Percentiles rank a stretch among this genome's conserved stretches.
phyloP scores from a whole-genome alignment of 1,284 basidiomycete species.

The Austroboletus novae-zelandiae region DNA sequence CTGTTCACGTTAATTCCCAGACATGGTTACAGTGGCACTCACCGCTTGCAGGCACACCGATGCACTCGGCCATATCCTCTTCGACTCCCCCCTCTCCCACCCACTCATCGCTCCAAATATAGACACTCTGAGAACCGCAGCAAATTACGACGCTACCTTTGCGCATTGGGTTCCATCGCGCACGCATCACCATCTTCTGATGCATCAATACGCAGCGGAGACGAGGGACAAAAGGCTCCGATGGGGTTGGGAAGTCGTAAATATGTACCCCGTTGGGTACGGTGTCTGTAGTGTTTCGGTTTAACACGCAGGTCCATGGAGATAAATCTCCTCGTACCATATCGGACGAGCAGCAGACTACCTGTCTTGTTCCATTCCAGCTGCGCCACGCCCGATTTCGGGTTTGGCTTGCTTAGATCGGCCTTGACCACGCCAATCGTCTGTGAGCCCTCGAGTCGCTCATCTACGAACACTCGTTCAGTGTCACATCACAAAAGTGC shows the following conservation, averaged over 20 bases:
- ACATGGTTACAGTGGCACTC: conserved; percentile 30
- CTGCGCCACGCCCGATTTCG: conserved; percentile 64
- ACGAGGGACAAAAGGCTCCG: conserved; percentile 52
- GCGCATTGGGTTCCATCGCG: conserved; percentile 76
- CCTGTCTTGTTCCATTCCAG: conserved; percentile 79
- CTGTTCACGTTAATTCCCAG: conserved; percentile 1
- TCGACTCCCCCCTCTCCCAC: conserved; percentile 48
- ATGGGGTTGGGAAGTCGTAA: conserved; percentile 58
- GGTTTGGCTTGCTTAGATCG: conserved; percentile 58
- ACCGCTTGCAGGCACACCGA: conserved; percentile 78
- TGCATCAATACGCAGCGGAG: conserved; percentile 69
- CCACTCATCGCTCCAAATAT: conserved; percentile 84
- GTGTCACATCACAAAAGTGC: background rate
- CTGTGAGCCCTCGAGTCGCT: conserved; percentile 58
- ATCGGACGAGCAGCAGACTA: conserved; percentile 67
- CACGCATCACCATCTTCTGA: conserved; percentile 53
- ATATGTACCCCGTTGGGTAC: conserved; percentile 59
- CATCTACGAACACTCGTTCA: conserved; percentile 44
- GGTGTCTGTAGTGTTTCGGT: conserved; percentile 43
- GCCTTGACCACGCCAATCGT: conserved; percentile 46
- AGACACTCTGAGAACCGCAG: conserved; percentile 65
- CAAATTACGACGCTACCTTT: conserved; percentile 68
- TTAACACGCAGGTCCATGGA: conserved; percentile 3
- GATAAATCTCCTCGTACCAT: conserved; percentile 41
- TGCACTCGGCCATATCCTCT: conserved; percentile 78